Percentiles rank a stretch among this genome's conserved stretches.
Evolutionary conservation across 2,329 filamentous ascomycete species (phyloP).

Genomic region (Sarocladium brachiariae): DNA sequence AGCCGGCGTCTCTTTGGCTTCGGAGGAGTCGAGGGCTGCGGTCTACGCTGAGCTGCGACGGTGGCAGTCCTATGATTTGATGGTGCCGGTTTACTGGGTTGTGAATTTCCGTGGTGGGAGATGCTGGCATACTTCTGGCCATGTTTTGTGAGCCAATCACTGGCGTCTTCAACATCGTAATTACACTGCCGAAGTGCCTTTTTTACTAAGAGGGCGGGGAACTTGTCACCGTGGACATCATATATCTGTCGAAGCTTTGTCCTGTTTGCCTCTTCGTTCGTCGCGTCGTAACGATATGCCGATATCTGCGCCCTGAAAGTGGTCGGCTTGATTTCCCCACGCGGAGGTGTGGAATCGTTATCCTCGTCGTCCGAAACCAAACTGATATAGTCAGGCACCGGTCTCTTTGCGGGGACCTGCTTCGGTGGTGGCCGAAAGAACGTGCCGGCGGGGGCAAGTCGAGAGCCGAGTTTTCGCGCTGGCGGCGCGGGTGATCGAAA

Average conservation of each 20-base stretch:
- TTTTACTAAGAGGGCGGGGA: conserved; percentile 23
- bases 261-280: conserved; percentile 27
- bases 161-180: conserved; percentile 29
- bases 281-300: conserved; percentile 41
- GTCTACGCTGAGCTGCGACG: background rate
- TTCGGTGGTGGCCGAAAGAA: conserved; percentile 49
- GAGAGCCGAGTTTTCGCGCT: conserved; percentile 26
- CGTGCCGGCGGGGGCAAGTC: conserved; percentile 73
- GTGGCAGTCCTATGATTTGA: background rate
- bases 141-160: conserved; percentile 22
- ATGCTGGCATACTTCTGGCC: background rate
- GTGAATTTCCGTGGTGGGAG: conserved; percentile 7
- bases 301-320: conserved; percentile 37
- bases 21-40: background rate
- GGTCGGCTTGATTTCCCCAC: conserved; percentile 58
- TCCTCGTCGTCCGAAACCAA: conserved; percentile 45
- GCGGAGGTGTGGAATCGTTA: conserved; percentile 38
- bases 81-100: background rate
- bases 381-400: conserved; percentile 35
- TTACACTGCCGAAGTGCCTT: conserved; percentile 25
- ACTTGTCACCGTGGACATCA: conserved; percentile 25
- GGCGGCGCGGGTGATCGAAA: conserved; percentile 37
- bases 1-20: conserved; percentile 22
- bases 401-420: conserved; percentile 21
- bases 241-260: conserved; percentile 29